Conservation (phyloP, 2,329 filamentous ascomycete genomes). For the Ambrosiella beaveri region DNA sequence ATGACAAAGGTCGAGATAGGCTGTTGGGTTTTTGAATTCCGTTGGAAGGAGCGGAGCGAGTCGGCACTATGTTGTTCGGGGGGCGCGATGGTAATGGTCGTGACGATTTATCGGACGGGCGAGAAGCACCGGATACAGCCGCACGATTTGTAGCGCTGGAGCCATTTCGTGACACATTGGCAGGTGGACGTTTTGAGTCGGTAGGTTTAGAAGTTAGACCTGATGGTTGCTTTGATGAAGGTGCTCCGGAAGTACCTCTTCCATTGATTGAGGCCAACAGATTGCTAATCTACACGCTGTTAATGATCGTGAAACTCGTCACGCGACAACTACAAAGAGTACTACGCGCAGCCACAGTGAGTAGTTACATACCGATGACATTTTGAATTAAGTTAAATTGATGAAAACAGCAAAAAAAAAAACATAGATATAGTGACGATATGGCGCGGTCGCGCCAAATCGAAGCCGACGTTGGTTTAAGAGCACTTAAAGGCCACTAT, state of each 20-base stretch:
- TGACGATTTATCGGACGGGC: conserved; percentile 16
- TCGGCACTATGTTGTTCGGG: conserved; percentile 14
- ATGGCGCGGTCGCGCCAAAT: not conserved
- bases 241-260: not conserved
- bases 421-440: not conserved
- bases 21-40: conserved; percentile 4
- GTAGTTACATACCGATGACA: not conserved
- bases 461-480: not conserved
- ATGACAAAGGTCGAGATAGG: not conserved
- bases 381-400: not conserved
- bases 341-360: too few relatives aligned
- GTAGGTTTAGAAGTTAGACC: not conserved
- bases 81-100: conserved; percentile 17
- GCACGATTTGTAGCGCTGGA: not conserved
- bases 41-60: conserved; percentile 9
- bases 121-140: conserved; percentile 4
- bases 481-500: not conserved
- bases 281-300: conserved; percentile 10
- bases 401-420: not conserved
- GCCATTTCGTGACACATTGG: not conserved
- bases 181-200: not conserved
- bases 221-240: not conserved
- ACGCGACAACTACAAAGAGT: not conserved
- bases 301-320: not conserved
- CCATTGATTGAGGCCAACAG: conserved; percentile 10